A percentile compares a stretch with the other conserved stretches of the same genome.
phyloP scores from a whole-genome alignment of 1,284 basidiomycete genomes.

The Vanrija sp. region DNA sequence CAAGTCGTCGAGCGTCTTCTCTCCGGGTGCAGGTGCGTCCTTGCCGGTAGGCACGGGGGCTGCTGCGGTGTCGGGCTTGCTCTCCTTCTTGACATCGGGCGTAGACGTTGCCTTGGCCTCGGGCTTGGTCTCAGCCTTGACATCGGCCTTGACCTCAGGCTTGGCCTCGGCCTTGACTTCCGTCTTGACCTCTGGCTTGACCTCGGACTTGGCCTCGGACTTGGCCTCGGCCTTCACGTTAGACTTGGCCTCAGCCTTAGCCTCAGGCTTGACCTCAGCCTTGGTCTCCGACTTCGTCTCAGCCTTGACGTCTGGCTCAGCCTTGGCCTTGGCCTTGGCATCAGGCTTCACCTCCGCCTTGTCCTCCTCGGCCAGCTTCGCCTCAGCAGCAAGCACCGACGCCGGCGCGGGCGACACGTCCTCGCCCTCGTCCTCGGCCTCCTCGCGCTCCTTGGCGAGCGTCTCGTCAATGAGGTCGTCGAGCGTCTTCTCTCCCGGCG shows the following conservation, averaged over 20 bases:
- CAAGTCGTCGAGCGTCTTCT: constrained; percentile 19
- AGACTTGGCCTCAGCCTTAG: no score
- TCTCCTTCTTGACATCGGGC: no score
- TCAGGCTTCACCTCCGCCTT: no score
- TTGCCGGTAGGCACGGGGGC: not conserved
- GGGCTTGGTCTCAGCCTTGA: no score
- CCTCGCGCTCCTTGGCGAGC: constrained; percentile 15
- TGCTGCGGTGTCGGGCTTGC: no score
- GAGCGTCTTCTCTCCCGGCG: constrained; percentile 11
- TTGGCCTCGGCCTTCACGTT: no score
- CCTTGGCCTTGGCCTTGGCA: no score
- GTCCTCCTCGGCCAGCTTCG: no score
- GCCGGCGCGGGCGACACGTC: not conserved
- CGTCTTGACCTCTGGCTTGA: constrained; percentile 4
- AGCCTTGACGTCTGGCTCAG: not conserved
- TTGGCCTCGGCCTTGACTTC: constrained; percentile 16
- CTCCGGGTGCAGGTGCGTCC: constrained; percentile 1
- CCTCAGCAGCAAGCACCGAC: constrained; percentile 7
- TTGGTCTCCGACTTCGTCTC: constrained; percentile 3
- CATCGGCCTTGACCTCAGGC: no score
- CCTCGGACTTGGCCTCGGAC: not conserved
- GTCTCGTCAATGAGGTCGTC: constrained; percentile 20
- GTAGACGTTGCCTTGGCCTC: no score
- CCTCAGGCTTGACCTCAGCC: no score
- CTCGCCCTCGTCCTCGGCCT: constrained; percentile 6